Percentiles rank a stretch among this genome's conserved stretches.
Evolutionary conservation across 306 rosid genomes (phyloP).

Genomic region (Pyrus bretschneideri): DNA sequence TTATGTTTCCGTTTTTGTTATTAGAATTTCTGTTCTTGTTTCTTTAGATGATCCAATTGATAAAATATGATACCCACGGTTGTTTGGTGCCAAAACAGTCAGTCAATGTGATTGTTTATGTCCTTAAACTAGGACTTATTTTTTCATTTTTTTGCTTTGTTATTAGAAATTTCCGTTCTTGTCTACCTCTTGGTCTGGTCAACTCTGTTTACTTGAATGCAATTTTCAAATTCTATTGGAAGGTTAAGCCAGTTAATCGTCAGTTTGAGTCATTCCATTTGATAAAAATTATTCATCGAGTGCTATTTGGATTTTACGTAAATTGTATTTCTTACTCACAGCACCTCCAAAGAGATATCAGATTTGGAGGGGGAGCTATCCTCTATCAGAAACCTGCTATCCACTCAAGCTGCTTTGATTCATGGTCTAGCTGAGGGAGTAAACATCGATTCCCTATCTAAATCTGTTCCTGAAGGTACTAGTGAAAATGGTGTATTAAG

Average conservation of each 20-base stretch:
- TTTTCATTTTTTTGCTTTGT: neutral
- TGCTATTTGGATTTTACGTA: constrained; percentile 2
- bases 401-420: constrained; percentile 92
- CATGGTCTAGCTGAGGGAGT: constrained; percentile 96
- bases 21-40: neutral
- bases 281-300: neutral
- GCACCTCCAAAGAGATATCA: constrained; percentile 97
- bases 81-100: neutral
- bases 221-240: neutral
- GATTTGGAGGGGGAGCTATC: constrained; percentile 97
- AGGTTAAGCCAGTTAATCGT: neutral
- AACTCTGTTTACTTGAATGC: neutral
- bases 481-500: constrained; percentile 28
- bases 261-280: neutral
- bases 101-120: neutral
- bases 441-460: constrained; percentile 48
- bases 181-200: neutral
- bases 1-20: neutral
- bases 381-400: constrained; percentile 87
- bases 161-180: neutral
- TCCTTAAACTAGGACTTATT: too few relatives aligned
- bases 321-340: constrained; percentile 40
- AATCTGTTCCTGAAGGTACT: constrained; percentile 45
- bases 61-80: neutral
- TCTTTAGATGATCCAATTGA: neutral